Evolutionary conservation across 768 basidiomycete species (phyloP).

Genomic region (Russula emetica): DNA sequence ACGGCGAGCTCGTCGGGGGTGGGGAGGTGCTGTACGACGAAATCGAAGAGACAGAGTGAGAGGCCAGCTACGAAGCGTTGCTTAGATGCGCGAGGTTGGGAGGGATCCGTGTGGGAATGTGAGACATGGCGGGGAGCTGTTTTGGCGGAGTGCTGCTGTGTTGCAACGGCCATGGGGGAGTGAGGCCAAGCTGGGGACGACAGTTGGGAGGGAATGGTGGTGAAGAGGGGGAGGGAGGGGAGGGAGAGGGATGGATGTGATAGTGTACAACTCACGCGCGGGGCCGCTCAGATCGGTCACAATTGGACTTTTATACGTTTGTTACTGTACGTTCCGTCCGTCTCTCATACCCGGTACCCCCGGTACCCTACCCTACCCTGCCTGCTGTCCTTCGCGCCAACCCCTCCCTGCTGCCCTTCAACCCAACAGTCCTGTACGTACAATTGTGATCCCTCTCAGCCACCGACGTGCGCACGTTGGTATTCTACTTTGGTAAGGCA

Average conservation of each 20-base stretch:
- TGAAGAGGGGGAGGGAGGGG: background rate
- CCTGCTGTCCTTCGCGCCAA: too few relatives aligned
- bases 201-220: background rate
- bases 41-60: slow-evolving; percentile 88
- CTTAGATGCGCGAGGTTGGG: slow-evolving; percentile 37
- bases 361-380: background rate
- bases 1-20: slow-evolving; percentile 86
- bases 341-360: background rate
- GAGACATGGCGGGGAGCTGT: slow-evolving; percentile 17
- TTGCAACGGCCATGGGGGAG: slow-evolving; percentile 23
- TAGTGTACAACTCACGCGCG: background rate
- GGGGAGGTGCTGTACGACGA: slow-evolving; percentile 88
- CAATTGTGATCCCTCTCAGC: background rate
- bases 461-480: background rate
- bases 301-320: slow-evolving; percentile 8
- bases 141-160: slow-evolving; percentile 16
- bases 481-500: background rate
- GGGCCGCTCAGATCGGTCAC: background rate
- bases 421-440: too few relatives aligned
- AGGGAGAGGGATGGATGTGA: background rate
- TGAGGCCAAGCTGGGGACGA: background rate
- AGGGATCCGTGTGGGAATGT: slow-evolving; percentile 16
- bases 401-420: too few relatives aligned
- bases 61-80: slow-evolving; percentile 75
- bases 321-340: slow-evolving; percentile 11